A percentile compares a stretch with the other conserved stretches of the same genome.
phyloP scores from a whole-genome alignment of 495 filamentous ascomycete species.

The Geopyxis carbonaria region DNA sequence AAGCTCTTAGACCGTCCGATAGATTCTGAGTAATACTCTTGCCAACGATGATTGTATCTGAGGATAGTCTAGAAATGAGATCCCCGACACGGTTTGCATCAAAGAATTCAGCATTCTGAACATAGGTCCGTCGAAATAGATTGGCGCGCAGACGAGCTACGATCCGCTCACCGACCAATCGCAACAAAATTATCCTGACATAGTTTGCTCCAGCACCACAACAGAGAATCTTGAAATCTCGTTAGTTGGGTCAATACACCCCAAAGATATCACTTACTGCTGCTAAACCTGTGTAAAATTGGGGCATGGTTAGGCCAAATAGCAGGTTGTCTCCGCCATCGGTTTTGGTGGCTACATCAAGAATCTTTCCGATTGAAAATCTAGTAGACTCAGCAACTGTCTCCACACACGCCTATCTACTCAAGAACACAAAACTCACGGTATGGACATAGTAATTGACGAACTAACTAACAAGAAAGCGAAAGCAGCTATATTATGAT shows the following conservation, averaged over 20 bases:
- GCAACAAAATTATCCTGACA: conserved; percentile 75
- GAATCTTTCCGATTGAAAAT: conserved; percentile 85
- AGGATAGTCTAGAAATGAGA: conserved; percentile 82
- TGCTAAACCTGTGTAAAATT: conserved; percentile 63
- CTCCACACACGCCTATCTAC: not conserved
- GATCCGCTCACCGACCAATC: conserved; percentile 90
- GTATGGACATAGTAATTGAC: conserved; percentile 80
- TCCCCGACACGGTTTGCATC: conserved; percentile 95
- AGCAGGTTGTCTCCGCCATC: conserved; percentile 37
- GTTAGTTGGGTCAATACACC: conserved; percentile 4
- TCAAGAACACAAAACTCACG: conserved; percentile 26
- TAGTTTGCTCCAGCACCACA: conserved; percentile 77
- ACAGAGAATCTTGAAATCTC: conserved; percentile 34
- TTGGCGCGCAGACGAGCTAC: conserved; percentile 76
- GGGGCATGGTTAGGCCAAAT: conserved; percentile 54
- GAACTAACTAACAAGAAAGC: conserved; percentile 73
- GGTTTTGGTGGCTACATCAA: conserved; percentile 63
- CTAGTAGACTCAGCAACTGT: conserved; percentile 12
- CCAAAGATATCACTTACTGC: conserved; percentile 23
- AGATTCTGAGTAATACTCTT: conserved; percentile 97
- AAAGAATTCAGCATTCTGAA: conserved; percentile 97
- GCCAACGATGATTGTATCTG: conserved; percentile 90
- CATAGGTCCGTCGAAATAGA: conserved; percentile 75
- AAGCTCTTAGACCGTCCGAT: conserved; percentile 74
- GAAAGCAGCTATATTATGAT: conserved; percentile 41